Base-by-base conservation (phyloP, 2,329 filamentous ascomycete species). In the Coniochaeta prunicola region DNA sequence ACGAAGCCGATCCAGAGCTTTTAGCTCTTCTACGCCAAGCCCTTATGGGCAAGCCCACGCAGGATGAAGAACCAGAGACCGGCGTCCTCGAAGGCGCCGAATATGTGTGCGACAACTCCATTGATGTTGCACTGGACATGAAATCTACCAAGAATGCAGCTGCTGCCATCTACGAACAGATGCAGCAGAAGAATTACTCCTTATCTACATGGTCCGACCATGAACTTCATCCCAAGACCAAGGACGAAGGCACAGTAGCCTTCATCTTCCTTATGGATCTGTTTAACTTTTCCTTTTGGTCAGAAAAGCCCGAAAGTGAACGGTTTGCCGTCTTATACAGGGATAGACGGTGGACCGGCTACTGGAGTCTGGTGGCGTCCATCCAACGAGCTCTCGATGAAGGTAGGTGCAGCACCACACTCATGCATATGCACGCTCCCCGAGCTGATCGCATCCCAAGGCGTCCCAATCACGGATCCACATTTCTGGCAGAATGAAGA, bases 221-320 rank as follows among this genome's bases (percentile, higher is more conserved):
- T 72, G 90, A 94, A 70, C 78, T 99, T 40, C 94, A 99, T 68
- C 94, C 94, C 1, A 89, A 92, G 71, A 68, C 83, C 45, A 91
- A 91, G 68, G 87, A 96, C 69, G 89, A 91, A 68, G 81, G 74
- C 56, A 92, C 91, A 0, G 85, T 96, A 24, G 88, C 90, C 63
- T 97, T 99, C 70, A 93, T 99, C 67, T 97, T 99, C 71, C 91
- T 90, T 21, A 96, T 99, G 91, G 94, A 99, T 71, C 73, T 99
- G 30, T 77, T 99, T 56, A 99, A 99, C 71, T 99, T 97, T 70
- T 96, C 88, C 24, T 99, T 99, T 72, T 99, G 94, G 94, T 96
- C 91, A 15, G 87, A 90, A 57, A 69, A 74, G 50, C 73, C 78
- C 0, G 86, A 89, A 12, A 80, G 85, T 5, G 86, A 93, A 66